Conservation (phyloP, 108 stramenopile species). For the Cyclotella baltica region DNA sequence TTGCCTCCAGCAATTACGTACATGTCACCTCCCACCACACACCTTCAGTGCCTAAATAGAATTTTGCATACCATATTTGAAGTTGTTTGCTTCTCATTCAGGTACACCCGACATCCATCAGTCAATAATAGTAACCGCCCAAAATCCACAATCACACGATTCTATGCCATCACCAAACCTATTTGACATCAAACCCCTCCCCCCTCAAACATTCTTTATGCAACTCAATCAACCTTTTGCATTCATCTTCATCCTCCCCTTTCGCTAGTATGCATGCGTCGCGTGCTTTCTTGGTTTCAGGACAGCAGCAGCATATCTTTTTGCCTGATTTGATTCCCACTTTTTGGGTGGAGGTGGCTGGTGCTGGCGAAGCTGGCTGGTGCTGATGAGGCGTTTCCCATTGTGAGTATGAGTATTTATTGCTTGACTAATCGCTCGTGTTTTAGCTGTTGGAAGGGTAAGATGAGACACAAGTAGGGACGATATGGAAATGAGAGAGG, state of each 20-base stretch:
- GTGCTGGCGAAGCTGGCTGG: conserved; percentile 9
- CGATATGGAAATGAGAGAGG: no score
- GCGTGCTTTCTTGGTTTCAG: conserved; percentile 95
- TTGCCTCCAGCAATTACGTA: no score
- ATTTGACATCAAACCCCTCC: conserved; percentile 97
- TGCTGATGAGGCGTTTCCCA: conserved; percentile 56
- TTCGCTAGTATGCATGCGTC: conserved; percentile 96
- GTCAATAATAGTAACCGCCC: background rate
- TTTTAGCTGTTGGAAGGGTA: no score
- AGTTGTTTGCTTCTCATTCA: background rate
- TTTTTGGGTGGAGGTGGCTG: conserved; percentile 52
- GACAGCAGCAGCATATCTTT: conserved; percentile 99
- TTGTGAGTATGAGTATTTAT: conserved; percentile 10
- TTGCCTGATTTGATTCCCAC: conserved; percentile 95
- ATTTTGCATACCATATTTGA: background rate
- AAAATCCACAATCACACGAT: background rate
- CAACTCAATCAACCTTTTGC: conserved; percentile 90
- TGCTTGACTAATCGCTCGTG: no score
- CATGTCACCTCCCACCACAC: no score
- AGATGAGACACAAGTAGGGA: no score
- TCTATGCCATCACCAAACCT: conserved; percentile 14
- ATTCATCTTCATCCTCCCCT: conserved; percentile 90
- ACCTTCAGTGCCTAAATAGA: no score
- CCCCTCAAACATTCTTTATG: conserved; percentile 95
- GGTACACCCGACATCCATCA: no score